These are phyloP conservation scores for Volvox reticuliferus DNA, from an alignment of 139 green algal genomes.

Conservation along the genomic window DNA sequence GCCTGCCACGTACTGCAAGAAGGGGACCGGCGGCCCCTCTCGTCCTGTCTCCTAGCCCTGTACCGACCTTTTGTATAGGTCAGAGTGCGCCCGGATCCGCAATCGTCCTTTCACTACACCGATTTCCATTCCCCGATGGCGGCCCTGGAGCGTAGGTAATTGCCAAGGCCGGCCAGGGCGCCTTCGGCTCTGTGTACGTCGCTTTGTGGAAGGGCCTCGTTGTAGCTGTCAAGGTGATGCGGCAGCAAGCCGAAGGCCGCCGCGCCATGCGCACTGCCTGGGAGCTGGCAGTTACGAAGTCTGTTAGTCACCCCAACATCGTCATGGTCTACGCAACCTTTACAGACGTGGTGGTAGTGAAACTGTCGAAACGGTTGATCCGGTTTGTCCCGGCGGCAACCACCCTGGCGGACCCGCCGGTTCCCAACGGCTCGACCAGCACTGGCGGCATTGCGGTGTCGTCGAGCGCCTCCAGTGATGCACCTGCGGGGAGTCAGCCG, in stretches of 20 bases:
- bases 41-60: too few species aligned
- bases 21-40: too few species aligned
- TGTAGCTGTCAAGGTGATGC: slow-evolving; percentile 62
- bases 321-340: slow-evolving; percentile 53
- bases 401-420: slow-evolving; percentile 13
- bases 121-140: too few species aligned
- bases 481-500: background rate
- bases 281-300: slow-evolving; percentile 57
- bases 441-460: background rate
- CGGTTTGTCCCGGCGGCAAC: slow-evolving; percentile 49
- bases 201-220: slow-evolving; percentile 56
- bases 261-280: slow-evolving; percentile 51
- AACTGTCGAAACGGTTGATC: slow-evolving; percentile 41
- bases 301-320: slow-evolving; percentile 52
- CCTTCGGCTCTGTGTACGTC: slow-evolving; percentile 59
- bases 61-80: too few species aligned
- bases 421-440: background rate
- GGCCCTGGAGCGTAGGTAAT: slow-evolving; percentile 30
- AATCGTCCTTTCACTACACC: too few species aligned
- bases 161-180: slow-evolving; percentile 55
- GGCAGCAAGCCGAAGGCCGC: slow-evolving; percentile 49
- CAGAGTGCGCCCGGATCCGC: too few species aligned
- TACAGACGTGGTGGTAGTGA: slow-evolving; percentile 56
- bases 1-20: too few species aligned
- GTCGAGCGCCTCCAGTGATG: background rate